These are phyloP conservation scores for Sanghuangporus weigelae DNA, from an alignment of 1,284 basidiomycete species.

Conservation along the genomic window DNA sequence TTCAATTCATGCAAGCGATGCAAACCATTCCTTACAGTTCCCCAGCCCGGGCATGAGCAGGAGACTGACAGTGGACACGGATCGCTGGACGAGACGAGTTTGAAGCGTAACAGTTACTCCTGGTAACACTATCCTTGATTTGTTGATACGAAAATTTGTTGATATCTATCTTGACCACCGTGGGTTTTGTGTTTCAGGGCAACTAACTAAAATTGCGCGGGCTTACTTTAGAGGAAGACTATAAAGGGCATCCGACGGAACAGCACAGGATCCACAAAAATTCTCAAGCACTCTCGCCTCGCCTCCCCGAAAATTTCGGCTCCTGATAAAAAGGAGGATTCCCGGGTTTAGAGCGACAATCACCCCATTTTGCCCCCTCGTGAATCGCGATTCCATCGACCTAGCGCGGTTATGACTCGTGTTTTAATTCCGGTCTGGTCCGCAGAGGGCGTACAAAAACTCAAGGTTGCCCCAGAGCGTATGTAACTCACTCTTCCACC, in stretches of 20 bases:
- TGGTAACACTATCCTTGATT: background rate
- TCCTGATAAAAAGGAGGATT: background rate
- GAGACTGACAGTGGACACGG: background rate
- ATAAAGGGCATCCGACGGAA: background rate
- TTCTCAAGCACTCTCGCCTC: background rate
- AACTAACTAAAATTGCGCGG: background rate
- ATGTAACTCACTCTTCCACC: slow-evolving; percentile 27
- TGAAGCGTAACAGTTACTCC: background rate
- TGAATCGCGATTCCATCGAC: background rate
- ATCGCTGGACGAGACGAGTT: background rate
- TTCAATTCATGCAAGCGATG: background rate
- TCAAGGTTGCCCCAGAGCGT: slow-evolving; percentile 57
- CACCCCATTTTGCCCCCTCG: slow-evolving; percentile 3
- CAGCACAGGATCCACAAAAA: background rate
- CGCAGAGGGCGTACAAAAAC: slow-evolving; percentile 55
- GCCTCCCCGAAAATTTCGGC: background rate
- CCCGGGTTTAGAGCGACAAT: background rate
- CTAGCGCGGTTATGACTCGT: slow-evolving; percentile 45
- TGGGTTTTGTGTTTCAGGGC: background rate
- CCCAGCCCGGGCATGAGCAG: background rate
- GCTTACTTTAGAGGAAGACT: background rate
- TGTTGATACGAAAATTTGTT: background rate
- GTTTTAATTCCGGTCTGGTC: slow-evolving; percentile 65
- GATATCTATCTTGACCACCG: background rate
- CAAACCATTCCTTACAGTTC: background rate